Conservation (phyloP, 768 basidiomycete genomes). For the Clavulina sp. region DNA sequence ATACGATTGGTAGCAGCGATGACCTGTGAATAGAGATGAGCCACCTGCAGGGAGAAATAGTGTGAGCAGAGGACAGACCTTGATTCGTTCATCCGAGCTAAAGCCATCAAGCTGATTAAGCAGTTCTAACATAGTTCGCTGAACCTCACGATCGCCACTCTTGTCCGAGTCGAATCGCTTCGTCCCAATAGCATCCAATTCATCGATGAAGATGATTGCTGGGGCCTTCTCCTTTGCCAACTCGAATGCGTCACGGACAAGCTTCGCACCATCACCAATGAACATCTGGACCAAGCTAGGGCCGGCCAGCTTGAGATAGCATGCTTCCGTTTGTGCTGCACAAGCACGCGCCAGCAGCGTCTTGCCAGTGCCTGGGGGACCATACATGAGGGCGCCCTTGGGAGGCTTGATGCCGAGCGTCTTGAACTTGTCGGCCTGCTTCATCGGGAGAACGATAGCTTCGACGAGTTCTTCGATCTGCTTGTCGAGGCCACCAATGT, state of each 20-base stretch:
- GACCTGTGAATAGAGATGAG: slow-evolving; percentile 52
- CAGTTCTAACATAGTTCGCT: slow-evolving; percentile 97
- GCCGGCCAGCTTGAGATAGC: slow-evolving; percentile 93
- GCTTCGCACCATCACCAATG: slow-evolving; percentile 97
- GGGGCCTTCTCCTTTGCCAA: slow-evolving; percentile 96
- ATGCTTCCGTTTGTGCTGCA: slow-evolving; percentile 94
- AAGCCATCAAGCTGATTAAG: slow-evolving; percentile 98
- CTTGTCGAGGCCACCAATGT: slow-evolving; percentile 96
- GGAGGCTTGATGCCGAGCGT: slow-evolving; percentile 94
- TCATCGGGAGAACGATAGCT: slow-evolving; percentile 96
- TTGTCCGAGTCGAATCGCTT: slow-evolving; percentile 98
- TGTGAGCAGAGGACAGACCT: slow-evolving; percentile 33
- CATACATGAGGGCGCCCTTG: slow-evolving; percentile 97
- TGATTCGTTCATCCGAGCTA: slow-evolving; percentile 91
- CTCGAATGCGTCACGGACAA: slow-evolving; percentile 96
- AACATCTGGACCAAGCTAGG: slow-evolving; percentile 99
- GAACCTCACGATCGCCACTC: slow-evolving; percentile 98
- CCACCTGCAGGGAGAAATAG: too few species aligned
- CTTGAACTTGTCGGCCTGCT: slow-evolving; percentile 97
- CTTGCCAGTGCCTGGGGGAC: slow-evolving; percentile 96
- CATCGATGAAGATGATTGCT: slow-evolving; percentile 98
- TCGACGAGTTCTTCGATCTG: slow-evolving; percentile 98
- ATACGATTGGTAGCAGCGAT: slow-evolving; percentile 98
- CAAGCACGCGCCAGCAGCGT: slow-evolving; percentile 94
- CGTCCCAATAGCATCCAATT: slow-evolving; percentile 96